Percentiles rank a stretch among this genome's conserved stretches.
These are phyloP conservation scores for Penicillium longicatenatum DNA, from an alignment of 495 filamentous ascomycete genomes.

Conservation along the genomic window DNA sequence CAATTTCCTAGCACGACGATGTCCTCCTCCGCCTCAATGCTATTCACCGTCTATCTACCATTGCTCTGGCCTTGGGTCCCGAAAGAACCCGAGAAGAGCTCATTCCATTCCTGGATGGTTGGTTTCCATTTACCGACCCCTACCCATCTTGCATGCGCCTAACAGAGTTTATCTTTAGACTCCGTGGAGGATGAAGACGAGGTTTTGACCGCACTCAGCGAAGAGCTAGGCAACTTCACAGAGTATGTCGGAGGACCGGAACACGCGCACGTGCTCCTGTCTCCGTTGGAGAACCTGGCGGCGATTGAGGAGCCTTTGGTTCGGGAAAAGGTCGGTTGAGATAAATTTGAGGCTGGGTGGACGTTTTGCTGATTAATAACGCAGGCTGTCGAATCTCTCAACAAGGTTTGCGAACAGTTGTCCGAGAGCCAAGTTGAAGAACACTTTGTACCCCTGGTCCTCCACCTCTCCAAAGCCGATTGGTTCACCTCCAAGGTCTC, in stretches of 20 bases:
- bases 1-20: slow-evolving; percentile 79
- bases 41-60: slow-evolving; percentile 96
- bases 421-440: slow-evolving; percentile 93
- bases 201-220: slow-evolving; percentile 93
- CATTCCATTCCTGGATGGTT: slow-evolving; percentile 98
- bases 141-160: slow-evolving; percentile 18
- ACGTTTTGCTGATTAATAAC: slow-evolving; percentile 22
- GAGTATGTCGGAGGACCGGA: slow-evolving; percentile 96
- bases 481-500: slow-evolving; percentile 99
- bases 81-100: slow-evolving; percentile 97
- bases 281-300: slow-evolving; percentile 94
- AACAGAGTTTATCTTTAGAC: slow-evolving; percentile 58
- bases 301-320: slow-evolving; percentile 98
- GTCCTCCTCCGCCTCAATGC: slow-evolving; percentile 96
- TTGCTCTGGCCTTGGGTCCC: slow-evolving; percentile 91
- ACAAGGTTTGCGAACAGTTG: slow-evolving; percentile 95
- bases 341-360: slow-evolving; percentile 5
- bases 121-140: slow-evolving; percentile 29
- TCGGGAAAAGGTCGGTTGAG: slow-evolving; percentile 80
- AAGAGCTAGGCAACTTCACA: slow-evolving; percentile 93
- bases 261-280: slow-evolving; percentile 93
- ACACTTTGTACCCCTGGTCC: slow-evolving; percentile 89
- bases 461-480: slow-evolving; percentile 96
- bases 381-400: slow-evolving; percentile 96
- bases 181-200: slow-evolving; percentile 99